Conservation (phyloP, 108 stramenopile genomes). For the Fragilariopsis cylindrus region DNA sequence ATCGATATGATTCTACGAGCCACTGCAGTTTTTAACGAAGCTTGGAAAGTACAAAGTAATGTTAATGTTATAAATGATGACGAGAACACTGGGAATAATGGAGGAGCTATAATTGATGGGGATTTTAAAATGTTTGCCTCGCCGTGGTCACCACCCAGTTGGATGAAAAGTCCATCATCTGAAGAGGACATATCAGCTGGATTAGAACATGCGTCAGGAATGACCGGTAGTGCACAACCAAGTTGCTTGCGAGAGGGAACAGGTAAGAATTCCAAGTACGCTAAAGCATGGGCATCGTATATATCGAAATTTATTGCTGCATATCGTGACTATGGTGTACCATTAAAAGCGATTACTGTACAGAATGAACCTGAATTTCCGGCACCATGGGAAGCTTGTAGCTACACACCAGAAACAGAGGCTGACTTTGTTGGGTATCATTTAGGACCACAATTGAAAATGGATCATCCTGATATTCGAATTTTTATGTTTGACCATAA, state of each 20-base stretch:
- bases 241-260: constrained; percentile 81
- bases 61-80: not conserved
- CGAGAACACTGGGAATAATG: not conserved
- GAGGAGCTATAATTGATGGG: constrained; percentile 23
- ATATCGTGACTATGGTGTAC: constrained; percentile 62
- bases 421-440: constrained; percentile 86
- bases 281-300: constrained; percentile 80
- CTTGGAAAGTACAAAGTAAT: constrained; percentile 32
- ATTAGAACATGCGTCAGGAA: constrained; percentile 44
- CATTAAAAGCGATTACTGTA: constrained; percentile 74
- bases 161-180: constrained; percentile 91
- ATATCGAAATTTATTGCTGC: constrained; percentile 83
- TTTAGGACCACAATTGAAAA: constrained; percentile 77
- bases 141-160: constrained; percentile 94
- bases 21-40: constrained; percentile 29
- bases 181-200: constrained; percentile 33
- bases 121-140: constrained; percentile 76
- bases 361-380: constrained; percentile 97
- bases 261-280: constrained; percentile 64
- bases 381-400: constrained; percentile 98
- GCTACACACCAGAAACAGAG: constrained; percentile 68
- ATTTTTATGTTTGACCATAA: constrained; percentile 96
- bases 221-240: constrained; percentile 71
- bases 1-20: constrained; percentile 79
- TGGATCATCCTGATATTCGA: constrained; percentile 83